These are phyloP conservation scores for Fusarium kyushuense DNA, from an alignment of 2,329 filamentous ascomycete species.

Conservation along the genomic window DNA sequence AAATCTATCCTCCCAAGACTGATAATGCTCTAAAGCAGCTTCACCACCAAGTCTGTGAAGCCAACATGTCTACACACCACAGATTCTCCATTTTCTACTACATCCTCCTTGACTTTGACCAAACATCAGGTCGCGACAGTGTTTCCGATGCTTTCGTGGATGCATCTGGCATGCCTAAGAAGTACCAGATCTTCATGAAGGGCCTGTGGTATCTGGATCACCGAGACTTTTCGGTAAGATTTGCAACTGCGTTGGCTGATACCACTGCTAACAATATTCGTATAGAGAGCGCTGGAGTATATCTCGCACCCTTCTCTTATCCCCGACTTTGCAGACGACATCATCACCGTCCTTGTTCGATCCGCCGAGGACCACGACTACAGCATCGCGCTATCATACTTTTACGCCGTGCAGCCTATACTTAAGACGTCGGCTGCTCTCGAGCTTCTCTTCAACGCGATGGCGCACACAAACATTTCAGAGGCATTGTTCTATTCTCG, in stretches of 20 bases:
- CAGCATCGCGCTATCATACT: slow-evolving; percentile 80
- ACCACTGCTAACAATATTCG: slow-evolving; percentile 1
- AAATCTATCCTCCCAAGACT: slow-evolving; percentile 79
- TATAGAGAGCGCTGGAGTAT: slow-evolving; percentile 75
- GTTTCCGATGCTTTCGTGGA: slow-evolving; percentile 69
- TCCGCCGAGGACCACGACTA: slow-evolving; percentile 70
- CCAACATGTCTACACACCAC: slow-evolving; percentile 75
- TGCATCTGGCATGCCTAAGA: slow-evolving; percentile 75
- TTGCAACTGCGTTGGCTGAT: not conserved
- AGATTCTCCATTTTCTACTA: slow-evolving; percentile 89
- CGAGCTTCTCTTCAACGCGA: slow-evolving; percentile 75
- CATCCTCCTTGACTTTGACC: slow-evolving; percentile 79
- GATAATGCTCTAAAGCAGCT: slow-evolving; percentile 75
- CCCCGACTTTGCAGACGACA: slow-evolving; percentile 86
- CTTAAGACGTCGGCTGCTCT: slow-evolving; percentile 73
- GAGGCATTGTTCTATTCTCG: slow-evolving; percentile 82
- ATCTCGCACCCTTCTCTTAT: slow-evolving; percentile 83
- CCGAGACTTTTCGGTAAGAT: slow-evolving; percentile 71
- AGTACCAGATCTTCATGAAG: slow-evolving; percentile 84
- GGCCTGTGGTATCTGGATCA: slow-evolving; percentile 86
- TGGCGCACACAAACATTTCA: slow-evolving; percentile 74
- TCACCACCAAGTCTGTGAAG: slow-evolving; percentile 76
- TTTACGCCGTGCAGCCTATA: slow-evolving; percentile 78
- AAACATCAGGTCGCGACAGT: slow-evolving; percentile 62
- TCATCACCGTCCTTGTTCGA: slow-evolving; percentile 75